Conservation (phyloP, 768 basidiomycete species). For the Butyriboletus loyo region DNA sequence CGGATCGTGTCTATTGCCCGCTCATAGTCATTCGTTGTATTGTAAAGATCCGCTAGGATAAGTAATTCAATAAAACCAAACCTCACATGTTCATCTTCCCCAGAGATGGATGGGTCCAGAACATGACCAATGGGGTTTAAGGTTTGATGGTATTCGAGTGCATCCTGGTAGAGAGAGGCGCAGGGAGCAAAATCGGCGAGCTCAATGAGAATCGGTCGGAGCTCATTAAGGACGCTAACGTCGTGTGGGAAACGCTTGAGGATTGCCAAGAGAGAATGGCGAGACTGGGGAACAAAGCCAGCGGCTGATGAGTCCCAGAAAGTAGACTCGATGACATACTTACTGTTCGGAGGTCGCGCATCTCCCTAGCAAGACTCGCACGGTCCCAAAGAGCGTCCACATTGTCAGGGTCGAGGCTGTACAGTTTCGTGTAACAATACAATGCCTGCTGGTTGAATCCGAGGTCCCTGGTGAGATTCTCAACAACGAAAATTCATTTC, state of each 20-base stretch:
- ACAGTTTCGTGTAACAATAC: neutral
- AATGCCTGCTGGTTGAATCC: neutral
- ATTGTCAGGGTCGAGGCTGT: neutral
- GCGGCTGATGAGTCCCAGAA: neutral
- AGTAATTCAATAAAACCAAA: conserved; percentile 15
- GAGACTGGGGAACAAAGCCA: neutral
- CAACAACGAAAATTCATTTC: conserved; percentile 58
- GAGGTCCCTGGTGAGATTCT: conserved; percentile 34
- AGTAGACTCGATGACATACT: neutral
- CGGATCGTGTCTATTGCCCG: neutral
- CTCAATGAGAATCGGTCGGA: too few species aligned
- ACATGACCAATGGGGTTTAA: neutral
- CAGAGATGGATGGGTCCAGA: conserved; percentile 10
- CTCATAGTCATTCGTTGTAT: neutral
- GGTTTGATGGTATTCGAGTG: neutral
- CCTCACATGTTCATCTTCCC: conserved; percentile 1
- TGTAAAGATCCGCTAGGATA: neutral
- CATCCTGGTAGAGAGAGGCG: neutral
- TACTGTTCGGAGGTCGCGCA: neutral
- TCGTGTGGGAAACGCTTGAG: conserved; percentile 45
- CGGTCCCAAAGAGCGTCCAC: neutral
- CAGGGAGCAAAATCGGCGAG: neutral
- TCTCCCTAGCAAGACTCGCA: neutral
- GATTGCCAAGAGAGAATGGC: neutral
- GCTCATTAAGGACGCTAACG: conserved; percentile 73